Conservation (phyloP, 129 eudicot species). For the Escallonia herrerae region DNA sequence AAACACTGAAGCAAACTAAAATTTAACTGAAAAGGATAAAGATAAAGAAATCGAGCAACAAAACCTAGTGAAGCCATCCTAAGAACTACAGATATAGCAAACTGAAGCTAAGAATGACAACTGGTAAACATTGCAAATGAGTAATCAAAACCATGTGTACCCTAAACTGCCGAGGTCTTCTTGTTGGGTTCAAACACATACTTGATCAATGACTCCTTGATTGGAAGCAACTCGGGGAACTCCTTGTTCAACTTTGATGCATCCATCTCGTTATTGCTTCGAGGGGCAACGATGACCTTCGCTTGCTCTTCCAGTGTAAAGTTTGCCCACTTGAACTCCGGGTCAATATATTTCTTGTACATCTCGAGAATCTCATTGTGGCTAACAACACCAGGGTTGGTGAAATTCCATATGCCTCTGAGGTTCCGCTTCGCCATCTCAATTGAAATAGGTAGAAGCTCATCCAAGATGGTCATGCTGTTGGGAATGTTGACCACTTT, state of each 20-base stretch:
- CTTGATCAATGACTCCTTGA: conserved; percentile 88
- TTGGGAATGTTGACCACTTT: conserved; percentile 96
- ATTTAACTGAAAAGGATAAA: neutral
- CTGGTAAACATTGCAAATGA: neutral
- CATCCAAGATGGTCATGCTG: conserved; percentile 95
- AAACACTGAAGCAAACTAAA: neutral
- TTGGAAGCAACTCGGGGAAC: conserved; percentile 76
- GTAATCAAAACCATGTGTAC: conserved; percentile 13
- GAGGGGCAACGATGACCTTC: conserved; percentile 76
- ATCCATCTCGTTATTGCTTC: conserved; percentile 92
- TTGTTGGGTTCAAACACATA: conserved; percentile 92
- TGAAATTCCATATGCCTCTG: conserved; percentile 84
- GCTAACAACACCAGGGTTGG: conserved; percentile 94
- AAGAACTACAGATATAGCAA: neutral
- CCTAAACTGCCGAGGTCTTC: conserved; percentile 22
- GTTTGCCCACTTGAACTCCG: conserved; percentile 60
- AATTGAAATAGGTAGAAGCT: conserved; percentile 85
- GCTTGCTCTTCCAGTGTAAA: conserved; percentile 97
- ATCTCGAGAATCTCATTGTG: conserved; percentile 90
- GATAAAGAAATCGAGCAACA: neutral
- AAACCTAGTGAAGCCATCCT: conserved; percentile 1
- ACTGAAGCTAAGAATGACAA: neutral
- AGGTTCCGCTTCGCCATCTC: conserved; percentile 98
- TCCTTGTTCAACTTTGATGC: conserved; percentile 75
- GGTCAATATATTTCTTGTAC: conserved; percentile 80